Base-by-base conservation (phyloP, 2,329 filamentous ascomycete species). In the Chalara sp. region DNA sequence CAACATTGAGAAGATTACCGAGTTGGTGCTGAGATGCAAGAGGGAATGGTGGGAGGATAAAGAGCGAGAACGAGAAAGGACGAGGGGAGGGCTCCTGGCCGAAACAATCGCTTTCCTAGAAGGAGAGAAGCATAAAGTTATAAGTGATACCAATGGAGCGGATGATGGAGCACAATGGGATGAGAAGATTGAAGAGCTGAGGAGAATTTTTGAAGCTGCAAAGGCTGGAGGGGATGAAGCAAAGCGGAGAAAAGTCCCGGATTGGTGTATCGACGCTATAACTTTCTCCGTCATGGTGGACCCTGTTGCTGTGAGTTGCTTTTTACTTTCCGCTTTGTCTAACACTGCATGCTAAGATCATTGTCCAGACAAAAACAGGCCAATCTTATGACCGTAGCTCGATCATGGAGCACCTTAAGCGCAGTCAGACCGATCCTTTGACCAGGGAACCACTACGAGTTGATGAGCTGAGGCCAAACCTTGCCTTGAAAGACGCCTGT, bases 301-400 rank as follows among this genome's bases (percentile, higher is more conserved):
- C 62, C 86, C 83, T 1, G 68, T 72, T 8, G 60, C 71, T 30
- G 69, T 71, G 62, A 54, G 67, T 62, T 48, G 11, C 12, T 7
- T 45, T 41, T 32, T 46, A 29, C 8, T 39, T 39, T 40, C 39
- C 12, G 37, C 44, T 30, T 46, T 45, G 32, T 12, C 8, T 29
- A n/a, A 3, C 28, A 10, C 32, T 29, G 28, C 6, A 40, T 12
- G n/a, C 35, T 37, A 39, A 35, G 37, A 12, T 6, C 7, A 59
- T 21, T 21, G 21, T 21, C 21, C 68, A 74, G 84, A 92, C 88
- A 1, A 90, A 87, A 62, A 91, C 86, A 1, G 93, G 93, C 10
- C 87, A 91, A 57, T 93, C 87, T 1, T 99, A 96, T 66, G 93
- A 97, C 67, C 80, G 92, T 41, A 78, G 87, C 0, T 87, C 87